Base-by-base conservation (phyloP, 208 protist species). In the Phytomonas sp. region DNA sequence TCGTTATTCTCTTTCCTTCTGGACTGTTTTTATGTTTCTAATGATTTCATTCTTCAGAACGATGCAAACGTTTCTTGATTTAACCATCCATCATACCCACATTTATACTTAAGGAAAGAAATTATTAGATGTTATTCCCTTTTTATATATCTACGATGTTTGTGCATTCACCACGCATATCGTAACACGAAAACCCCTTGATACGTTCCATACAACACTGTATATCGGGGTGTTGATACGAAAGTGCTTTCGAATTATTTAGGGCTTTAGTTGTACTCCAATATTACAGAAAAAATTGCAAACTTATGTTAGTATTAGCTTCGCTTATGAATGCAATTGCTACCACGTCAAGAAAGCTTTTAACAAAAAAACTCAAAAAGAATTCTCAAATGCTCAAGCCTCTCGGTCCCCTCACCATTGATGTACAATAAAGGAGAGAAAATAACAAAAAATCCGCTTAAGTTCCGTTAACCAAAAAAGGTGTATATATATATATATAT, bases 251-350 rank as follows among this genome's bases (percentile, higher is more conserved):
- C 40, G 11, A 46, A 46, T 9, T 20, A 46, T 1, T 46, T 15
- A 46, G 40, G 33, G 33, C 1, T 34, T 7, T 34, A 34, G 33
- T 34, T 34, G 33, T 34, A 34, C 6, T 60, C 29, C 29, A 60
- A 26, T 60, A 66, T 62, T 68, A 56, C 63, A 60, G 69, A 7
- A 64, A 56, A 56, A 51, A 68, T 30, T 70, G 43, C 33, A 33
- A 66, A 30, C 29, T 61, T 29, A 6, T 30, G 29, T 61, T 29
- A 61, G 28, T 61, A 61, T 8, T 61, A 61, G 5, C 28, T 30
- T 61, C 3, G 5, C 6, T 34, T 6, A 34, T 1, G 33, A 34
- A 34, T 61, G 28, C 5, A 61, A 30, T 61, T 61, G 59, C 5
- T 36, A 61, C 59, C 5, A 30, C 59, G 29, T 8, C 5, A 8